Evolutionary conservation across 2,329 filamentous ascomycete genomes (phyloP).

Genomic region (Graphiopsis chlorocephala): DNA sequence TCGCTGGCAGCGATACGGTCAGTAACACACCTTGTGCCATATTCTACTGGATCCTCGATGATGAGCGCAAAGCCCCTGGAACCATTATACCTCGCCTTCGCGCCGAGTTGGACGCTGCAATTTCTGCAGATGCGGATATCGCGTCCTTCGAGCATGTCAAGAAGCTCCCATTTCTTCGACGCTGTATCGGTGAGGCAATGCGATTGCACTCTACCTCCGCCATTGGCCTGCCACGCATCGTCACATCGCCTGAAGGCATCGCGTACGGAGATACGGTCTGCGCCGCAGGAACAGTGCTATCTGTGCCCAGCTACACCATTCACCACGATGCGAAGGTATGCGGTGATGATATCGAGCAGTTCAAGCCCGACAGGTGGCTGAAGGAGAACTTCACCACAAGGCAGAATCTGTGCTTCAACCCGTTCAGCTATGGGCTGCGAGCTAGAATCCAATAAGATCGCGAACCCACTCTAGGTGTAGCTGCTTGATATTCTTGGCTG

Average conservation of each 20-base stretch:
- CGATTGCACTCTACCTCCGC: conserved; percentile 34
- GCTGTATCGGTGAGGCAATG: conserved; percentile 34
- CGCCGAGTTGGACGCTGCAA: conserved; percentile 30
- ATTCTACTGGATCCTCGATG: conserved; percentile 27
- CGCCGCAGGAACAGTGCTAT: conserved; percentile 35
- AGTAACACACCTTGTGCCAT: conserved; percentile 32
- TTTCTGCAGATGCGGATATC: conserved; percentile 21
- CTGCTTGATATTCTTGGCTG: neutral
- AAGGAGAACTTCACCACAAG: conserved; percentile 36
- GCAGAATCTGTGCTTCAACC: conserved; percentile 40
- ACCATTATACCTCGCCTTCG: conserved; percentile 26
- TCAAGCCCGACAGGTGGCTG: conserved; percentile 38
- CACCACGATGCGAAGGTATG: conserved; percentile 41
- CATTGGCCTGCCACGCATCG: conserved; percentile 24
- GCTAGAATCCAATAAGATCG: conserved; percentile 20
- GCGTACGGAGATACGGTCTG: conserved; percentile 25
- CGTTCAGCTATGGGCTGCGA: conserved; percentile 42
- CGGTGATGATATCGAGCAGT: conserved; percentile 39
- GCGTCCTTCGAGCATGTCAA: conserved; percentile 26
- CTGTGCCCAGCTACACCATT: conserved; percentile 41
- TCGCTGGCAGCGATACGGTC: conserved; percentile 37
- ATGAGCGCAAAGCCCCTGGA: conserved; percentile 28
- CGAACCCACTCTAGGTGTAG: neutral
- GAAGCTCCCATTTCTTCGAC: conserved; percentile 30
- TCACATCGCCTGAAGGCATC: conserved; percentile 29